Percentiles rank a stretch among this genome's conserved stretches.
Evolutionary conservation across 2,329 filamentous ascomycete species (phyloP).

Genomic region (Rutstroemia sp.): DNA sequence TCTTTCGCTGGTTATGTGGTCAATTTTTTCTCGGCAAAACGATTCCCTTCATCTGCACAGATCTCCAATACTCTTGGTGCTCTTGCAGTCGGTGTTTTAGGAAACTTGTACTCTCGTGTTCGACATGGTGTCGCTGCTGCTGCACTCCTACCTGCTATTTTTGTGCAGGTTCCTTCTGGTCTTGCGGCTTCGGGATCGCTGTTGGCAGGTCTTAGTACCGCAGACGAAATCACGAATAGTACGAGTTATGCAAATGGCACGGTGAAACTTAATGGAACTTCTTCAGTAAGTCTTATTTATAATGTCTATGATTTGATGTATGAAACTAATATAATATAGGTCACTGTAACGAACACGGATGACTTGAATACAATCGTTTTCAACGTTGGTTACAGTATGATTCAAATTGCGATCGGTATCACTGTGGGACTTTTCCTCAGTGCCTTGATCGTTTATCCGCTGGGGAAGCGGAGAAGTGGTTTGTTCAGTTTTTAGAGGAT

Average conservation of each 20-base stretch:
- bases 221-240: slow-evolving; percentile 43
- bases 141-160: slow-evolving; percentile 80
- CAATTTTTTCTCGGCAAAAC: slow-evolving; percentile 62
- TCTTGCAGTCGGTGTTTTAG: slow-evolving; percentile 66
- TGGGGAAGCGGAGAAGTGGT: slow-evolving; percentile 35
- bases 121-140: slow-evolving; percentile 65
- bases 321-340: slow-evolving; percentile 16
- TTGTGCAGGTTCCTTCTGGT: slow-evolving; percentile 59
- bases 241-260: slow-evolving; percentile 26
- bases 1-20: slow-evolving; percentile 68
- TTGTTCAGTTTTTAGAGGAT: slow-evolving; percentile 33
- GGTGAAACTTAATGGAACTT: slow-evolving; percentile 22
- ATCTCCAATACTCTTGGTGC: slow-evolving; percentile 72
- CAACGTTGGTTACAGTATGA: slow-evolving; percentile 35
- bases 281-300: slow-evolving; percentile 17
- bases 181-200: slow-evolving; percentile 54
- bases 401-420: slow-evolving; percentile 37
- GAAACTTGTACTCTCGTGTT: slow-evolving; percentile 66
- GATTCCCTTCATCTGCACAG: slow-evolving; percentile 63
- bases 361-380: slow-evolving; percentile 33
- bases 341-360: slow-evolving; percentile 14
- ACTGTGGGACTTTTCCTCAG: slow-evolving; percentile 35
- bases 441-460: slow-evolving; percentile 34
- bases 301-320: neutral
- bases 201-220: slow-evolving; percentile 48